Evolutionary conservation across 2,329 filamentous ascomycete genomes (phyloP), one percentile per base, ranked within the genome.

Genomic region (Dryadomyces quercus-mongolicae): DNA sequence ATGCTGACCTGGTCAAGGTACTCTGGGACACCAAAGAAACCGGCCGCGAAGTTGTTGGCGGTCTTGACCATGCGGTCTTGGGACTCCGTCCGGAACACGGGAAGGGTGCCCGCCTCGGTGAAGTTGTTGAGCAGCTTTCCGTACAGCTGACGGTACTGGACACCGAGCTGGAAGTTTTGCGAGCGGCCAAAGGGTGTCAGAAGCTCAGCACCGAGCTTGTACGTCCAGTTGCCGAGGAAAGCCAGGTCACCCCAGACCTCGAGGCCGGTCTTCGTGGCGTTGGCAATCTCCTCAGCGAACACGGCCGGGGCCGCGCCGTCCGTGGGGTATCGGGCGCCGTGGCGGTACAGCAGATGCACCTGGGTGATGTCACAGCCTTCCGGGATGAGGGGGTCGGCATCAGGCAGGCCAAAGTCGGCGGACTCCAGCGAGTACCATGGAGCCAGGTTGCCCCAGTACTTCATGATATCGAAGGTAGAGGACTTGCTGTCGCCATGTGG

Each of bases 111-210:
- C 1, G 66, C 63, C 52, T 60, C 62, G 38, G 65, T 67, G 55
- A 72, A 72, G 61, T 72, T 72, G 57, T 72, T 72, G 45, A 73
- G 66, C 13, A 72, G 64, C 49, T 69, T 62, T 8, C 70, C 66
- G 47, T 68, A 73, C n/a, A 72, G 63, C 56, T 72, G 66, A 16
- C 70, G 67, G 55, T 71, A 65, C 52, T 64, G 62, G 13, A 71
- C 58, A 9, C 70, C 70, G 3, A 72, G 63, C 13, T 70, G 58
- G 58, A 72, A 72, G 51, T 68, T 64, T 58, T 74, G 69, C 55
- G 65, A 67, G 36, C 68, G 63, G 49, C 68, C 68, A 58, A 69
- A 70, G 20, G 67, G 65, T 7, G 66, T 67, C 46, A 70, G 65
- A 10, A 66, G 60, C 55, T 68, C 62, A 12, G 63, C 66, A 12